These are phyloP conservation scores for Torulaspora gathmanii DNA, from an alignment of 805 yeast species.

Conservation along the genomic window DNA sequence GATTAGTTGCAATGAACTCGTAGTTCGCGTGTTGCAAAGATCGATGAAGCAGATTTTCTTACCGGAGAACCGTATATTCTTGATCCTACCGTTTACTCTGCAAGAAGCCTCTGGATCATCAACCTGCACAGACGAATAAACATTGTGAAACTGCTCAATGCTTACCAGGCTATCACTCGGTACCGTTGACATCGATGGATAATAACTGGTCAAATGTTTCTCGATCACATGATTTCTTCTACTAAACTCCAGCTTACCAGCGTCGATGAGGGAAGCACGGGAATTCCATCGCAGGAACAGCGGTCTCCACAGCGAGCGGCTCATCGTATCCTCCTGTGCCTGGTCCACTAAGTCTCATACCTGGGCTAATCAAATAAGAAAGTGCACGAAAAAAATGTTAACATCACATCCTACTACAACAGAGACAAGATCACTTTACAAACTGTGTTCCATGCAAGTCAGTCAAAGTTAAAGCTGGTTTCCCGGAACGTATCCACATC, in stretches of 20 bases:
- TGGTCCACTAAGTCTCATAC: not conserved
- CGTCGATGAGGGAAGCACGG: conserved; percentile 10
- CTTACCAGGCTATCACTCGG: conserved; percentile 5
- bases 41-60: conserved; percentile 35
- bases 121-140: conserved; percentile 5
- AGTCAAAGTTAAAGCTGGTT: conserved; percentile 11
- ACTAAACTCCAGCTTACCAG: conserved; percentile 22
- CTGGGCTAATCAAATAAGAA: not conserved
- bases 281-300: not conserved
- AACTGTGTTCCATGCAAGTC: not conserved
- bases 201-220: conserved; percentile 15
- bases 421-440: too few relatives aligned
- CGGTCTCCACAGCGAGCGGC: conserved; percentile 1
- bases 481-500: conserved; percentile 12
- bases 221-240: conserved; percentile 20
- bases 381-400: not conserved
- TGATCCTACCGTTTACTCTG: conserved; percentile 26
- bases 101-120: conserved; percentile 5
- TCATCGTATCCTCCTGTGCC: not conserved
- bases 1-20: conserved; percentile 24
- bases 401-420: not conserved
- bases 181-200: conserved; percentile 28
- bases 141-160: conserved; percentile 13
- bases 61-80: conserved; percentile 31
- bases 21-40: conserved; percentile 13